A percentile compares a stretch with the other conserved stretches of the same genome.
These are phyloP conservation scores for Gracilariopsis chorda DNA, from an alignment of 23 red algal genomes.

Conservation along the genomic window DNA sequence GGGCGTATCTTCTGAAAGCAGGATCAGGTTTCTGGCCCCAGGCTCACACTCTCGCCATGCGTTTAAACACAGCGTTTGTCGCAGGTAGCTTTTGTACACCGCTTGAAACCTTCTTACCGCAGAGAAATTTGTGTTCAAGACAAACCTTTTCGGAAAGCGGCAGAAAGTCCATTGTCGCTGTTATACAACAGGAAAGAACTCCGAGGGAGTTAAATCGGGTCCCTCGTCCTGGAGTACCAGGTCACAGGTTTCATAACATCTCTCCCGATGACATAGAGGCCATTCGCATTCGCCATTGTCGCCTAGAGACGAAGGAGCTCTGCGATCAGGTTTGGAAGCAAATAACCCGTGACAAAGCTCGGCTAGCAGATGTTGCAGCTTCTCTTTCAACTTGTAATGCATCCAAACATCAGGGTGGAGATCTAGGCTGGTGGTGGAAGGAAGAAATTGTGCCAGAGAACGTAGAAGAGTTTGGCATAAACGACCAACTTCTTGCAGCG, in stretches of 20 bases:
- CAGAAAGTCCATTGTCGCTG: background rate
- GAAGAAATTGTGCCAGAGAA: constrained; percentile 29
- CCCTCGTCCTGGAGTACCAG: background rate
- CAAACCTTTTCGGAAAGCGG: background rate
- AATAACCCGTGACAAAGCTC: constrained; percentile 16
- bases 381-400: constrained; percentile 71
- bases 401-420: constrained; percentile 50
- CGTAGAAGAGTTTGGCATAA: constrained; percentile 1
- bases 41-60: too few species aligned
- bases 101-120: background rate
- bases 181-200: background rate
- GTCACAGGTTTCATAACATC: constrained; percentile 44
- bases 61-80: background rate
- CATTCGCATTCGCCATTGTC: constrained; percentile 85
- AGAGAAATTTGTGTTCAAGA: background rate
- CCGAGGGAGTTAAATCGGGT: background rate
- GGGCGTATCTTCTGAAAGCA: too few species aligned
- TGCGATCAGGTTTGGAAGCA: constrained; percentile 58
- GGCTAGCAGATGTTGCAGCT: constrained; percentile 61
- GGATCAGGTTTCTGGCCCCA: too few species aligned
- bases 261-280: constrained; percentile 52
- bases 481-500: constrained; percentile 38
- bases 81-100: background rate
- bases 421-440: constrained; percentile 77
- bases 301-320: constrained; percentile 68